Conservation (phyloP, 192 early-diverging fungal species). For the Gonapodya sp. region DNA sequence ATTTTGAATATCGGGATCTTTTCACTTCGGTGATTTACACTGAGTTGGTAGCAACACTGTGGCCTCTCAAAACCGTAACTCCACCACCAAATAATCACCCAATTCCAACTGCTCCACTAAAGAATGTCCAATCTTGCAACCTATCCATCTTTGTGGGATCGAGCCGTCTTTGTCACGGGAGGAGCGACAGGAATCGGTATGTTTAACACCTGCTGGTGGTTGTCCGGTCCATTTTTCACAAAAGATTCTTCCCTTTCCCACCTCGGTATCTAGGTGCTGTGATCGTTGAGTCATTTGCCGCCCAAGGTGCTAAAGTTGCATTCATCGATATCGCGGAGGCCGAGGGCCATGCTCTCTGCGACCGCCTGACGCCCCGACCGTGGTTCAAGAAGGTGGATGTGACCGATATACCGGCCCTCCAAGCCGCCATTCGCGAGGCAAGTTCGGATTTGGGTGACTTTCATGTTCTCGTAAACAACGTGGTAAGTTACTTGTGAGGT, state of each 20-base stretch:
- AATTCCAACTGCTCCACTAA: too few relatives aligned
- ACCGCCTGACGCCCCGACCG: neutral
- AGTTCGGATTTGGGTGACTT: neutral
- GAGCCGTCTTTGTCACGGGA: neutral
- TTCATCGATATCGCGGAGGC: neutral
- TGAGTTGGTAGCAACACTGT: too few relatives aligned
- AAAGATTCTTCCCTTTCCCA: too few relatives aligned
- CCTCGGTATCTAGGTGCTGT: neutral
- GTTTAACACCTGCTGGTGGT: neutral
- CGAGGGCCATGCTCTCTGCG: neutral
- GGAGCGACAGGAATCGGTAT: neutral
- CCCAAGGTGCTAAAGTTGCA: neutral
- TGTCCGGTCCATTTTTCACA: too few relatives aligned
- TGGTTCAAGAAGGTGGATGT: slow-evolving; percentile 1
- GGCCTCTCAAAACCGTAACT: too few relatives aligned
- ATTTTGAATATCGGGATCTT: too few relatives aligned
- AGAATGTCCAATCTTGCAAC: too few relatives aligned
- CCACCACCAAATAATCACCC: too few relatives aligned
- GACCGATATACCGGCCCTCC: neutral
- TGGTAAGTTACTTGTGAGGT: neutral
- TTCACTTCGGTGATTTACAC: too few relatives aligned
- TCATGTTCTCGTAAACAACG: neutral
- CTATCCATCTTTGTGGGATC: neutral
- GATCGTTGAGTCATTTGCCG: neutral
- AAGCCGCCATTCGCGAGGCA: neutral